Conservation (phyloP, 768 basidiomycete genomes). For the Hygrocybe punicea region DNA sequence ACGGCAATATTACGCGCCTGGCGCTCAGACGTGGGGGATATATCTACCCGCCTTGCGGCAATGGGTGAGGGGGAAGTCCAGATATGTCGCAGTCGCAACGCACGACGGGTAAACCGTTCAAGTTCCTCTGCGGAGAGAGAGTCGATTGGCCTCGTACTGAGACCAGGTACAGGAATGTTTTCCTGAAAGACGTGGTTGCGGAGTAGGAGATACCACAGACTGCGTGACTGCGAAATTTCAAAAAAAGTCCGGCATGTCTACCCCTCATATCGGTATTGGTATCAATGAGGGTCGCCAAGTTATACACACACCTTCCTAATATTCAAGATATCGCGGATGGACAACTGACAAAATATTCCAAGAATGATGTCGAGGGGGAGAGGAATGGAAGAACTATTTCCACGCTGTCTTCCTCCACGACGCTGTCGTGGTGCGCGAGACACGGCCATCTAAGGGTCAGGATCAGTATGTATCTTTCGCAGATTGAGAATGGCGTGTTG, state of each 20-base stretch:
- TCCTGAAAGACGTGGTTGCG: conserved; percentile 38
- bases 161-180: conserved; percentile 48
- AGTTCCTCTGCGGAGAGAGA: conserved; percentile 42
- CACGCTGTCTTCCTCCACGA: not conserved
- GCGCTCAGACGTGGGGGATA: conserved; percentile 22
- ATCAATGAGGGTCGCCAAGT: not conserved
- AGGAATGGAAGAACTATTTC: conserved; percentile 6
- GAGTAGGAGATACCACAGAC: conserved; percentile 50
- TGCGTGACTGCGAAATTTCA: conserved; percentile 43
- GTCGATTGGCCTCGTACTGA: conserved; percentile 29
- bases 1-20: conserved; percentile 42
- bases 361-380: conserved; percentile 52
- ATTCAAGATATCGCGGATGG: conserved; percentile 43
- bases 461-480: not conserved
- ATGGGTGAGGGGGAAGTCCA: conserved; percentile 48
- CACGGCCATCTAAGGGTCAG: not conserved
- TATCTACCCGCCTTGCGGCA: conserved; percentile 23
- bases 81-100: conserved; percentile 43
- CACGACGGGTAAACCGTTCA: conserved; percentile 39
- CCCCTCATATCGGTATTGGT: not conserved
- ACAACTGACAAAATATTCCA: conserved; percentile 36
- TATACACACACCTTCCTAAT: conserved; percentile 44
- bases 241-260: conserved; percentile 49
- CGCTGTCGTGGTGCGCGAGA: not conserved
- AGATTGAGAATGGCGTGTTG: not conserved